These are phyloP conservation scores for Penicillium sp. DNA, from an alignment of 2,329 filamentous ascomycete species.

Conservation along the genomic window DNA sequence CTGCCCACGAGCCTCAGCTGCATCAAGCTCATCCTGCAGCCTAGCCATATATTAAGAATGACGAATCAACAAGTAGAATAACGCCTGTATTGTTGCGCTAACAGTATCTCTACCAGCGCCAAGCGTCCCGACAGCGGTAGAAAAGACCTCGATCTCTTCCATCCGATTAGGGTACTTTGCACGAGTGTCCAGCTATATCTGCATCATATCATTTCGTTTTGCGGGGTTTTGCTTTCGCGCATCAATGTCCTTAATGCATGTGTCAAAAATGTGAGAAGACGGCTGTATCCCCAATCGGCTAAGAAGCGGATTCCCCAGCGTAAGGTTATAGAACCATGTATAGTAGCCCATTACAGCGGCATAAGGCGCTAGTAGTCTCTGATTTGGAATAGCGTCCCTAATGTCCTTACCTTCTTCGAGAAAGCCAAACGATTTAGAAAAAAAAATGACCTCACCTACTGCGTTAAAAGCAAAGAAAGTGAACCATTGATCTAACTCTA, in stretches of 20 bases:
- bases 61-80: slow-evolving; percentile 46
- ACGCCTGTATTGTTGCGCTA: slow-evolving; percentile 42
- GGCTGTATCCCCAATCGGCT: slow-evolving; percentile 45
- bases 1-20: slow-evolving; percentile 28
- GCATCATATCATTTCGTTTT: slow-evolving; percentile 44
- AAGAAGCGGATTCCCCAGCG: slow-evolving; percentile 48
- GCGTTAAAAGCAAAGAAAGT: slow-evolving; percentile 49
- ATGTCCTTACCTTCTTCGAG: slow-evolving; percentile 42
- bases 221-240: slow-evolving; percentile 41
- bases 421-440: slow-evolving; percentile 46
- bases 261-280: slow-evolving; percentile 49
- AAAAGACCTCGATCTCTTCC: slow-evolving; percentile 43
- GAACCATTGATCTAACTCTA: slow-evolving; percentile 51
- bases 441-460: slow-evolving; percentile 46
- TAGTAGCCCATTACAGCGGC: slow-evolving; percentile 44
- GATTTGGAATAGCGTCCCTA: slow-evolving; percentile 46
- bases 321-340: slow-evolving; percentile 42
- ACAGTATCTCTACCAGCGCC: slow-evolving; percentile 50
- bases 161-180: slow-evolving; percentile 43
- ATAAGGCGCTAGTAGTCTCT: slow-evolving; percentile 38
- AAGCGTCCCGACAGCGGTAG: slow-evolving; percentile 42
- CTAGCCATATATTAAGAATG: slow-evolving; percentile 30
- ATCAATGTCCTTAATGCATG: slow-evolving; percentile 40
- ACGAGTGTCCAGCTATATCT: slow-evolving; percentile 44
- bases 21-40: slow-evolving; percentile 33